These are phyloP conservation scores for Candida rishiriensis DNA, from an alignment of 805 yeast species.

Conservation along the genomic window DNA sequence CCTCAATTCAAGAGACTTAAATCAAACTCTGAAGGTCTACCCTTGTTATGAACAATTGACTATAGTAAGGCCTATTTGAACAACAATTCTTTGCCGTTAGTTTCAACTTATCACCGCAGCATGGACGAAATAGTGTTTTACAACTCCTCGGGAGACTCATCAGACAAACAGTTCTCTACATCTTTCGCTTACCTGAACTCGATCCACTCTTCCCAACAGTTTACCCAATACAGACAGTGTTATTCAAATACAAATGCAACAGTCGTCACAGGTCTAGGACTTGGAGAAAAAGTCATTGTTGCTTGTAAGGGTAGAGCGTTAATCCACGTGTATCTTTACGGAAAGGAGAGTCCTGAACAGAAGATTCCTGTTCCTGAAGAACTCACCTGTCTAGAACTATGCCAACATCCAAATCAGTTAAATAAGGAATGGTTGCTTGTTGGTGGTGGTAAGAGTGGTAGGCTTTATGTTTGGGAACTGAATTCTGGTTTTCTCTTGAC, in stretches of 20 bases:
- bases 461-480: constrained; percentile 81
- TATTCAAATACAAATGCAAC: constrained; percentile 44
- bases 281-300: constrained; percentile 52
- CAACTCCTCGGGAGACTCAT: constrained; percentile 40
- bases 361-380: constrained; percentile 82
- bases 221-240: constrained; percentile 49
- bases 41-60: not conserved
- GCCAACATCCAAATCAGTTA: constrained; percentile 28
- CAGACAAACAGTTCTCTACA: constrained; percentile 34
- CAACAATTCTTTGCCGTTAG: not conserved
- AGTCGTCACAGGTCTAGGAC: constrained; percentile 40
- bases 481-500: constrained; percentile 67
- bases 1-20: no score
- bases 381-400: constrained; percentile 50
- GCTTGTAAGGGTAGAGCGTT: constrained; percentile 71
- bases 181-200: constrained; percentile 37
- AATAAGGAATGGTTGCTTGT: constrained; percentile 49
- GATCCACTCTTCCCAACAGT: constrained; percentile 43
- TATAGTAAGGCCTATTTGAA: not conserved
- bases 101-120: not conserved
- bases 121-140: constrained; percentile 53
- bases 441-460: constrained; percentile 74
- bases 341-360: constrained; percentile 71
- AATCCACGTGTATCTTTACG: constrained; percentile 65
- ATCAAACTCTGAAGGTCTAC: no score